These are phyloP conservation scores for Globisporangium nodosum DNA, from an alignment of 352 stramenopile species.

Conservation along the genomic window DNA sequence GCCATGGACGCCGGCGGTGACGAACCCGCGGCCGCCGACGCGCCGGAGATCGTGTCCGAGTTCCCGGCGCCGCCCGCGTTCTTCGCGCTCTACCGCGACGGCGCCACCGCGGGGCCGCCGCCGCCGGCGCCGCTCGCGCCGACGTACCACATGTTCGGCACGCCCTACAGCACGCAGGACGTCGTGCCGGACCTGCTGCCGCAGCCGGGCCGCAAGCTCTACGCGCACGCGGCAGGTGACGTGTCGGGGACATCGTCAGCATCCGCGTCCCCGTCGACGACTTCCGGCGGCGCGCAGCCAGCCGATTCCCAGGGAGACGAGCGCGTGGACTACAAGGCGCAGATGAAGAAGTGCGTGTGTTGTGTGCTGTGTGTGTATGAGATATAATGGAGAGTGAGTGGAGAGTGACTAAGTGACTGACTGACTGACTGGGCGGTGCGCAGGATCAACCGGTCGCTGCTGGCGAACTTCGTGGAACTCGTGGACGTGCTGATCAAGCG, in stretches of 20 bases:
- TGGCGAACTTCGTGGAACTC: constrained; percentile 81
- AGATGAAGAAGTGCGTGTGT: constrained; percentile 70
- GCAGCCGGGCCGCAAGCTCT: constrained; percentile 57
- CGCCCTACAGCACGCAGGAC: constrained; percentile 79
- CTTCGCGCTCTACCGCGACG: constrained; percentile 68
- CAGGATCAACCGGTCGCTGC: constrained; percentile 78
- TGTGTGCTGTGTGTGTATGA: neutral
- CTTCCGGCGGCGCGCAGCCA: neutral
- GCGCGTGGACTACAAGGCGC: constrained; percentile 55
- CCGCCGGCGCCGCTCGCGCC: constrained; percentile 69
- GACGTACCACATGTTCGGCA: constrained; percentile 85
- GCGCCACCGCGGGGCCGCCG: constrained; percentile 34
- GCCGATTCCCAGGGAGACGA: neutral
- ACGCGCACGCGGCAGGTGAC: constrained; percentile 11
- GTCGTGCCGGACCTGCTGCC: constrained; percentile 68
- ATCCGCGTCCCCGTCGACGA: neutral
- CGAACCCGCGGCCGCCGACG: constrained; percentile 21
- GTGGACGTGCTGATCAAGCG: constrained; percentile 80
- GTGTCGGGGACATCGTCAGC: neutral
- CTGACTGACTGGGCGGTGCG: neutral
- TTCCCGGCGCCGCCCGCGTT: constrained; percentile 78
- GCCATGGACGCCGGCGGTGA: neutral
- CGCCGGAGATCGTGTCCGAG: constrained; percentile 79
- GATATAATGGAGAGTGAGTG: neutral
- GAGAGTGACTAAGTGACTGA: neutral